Conservation (phyloP, 805 yeast genomes). For the Hanseniaspora lachancei region DNA sequence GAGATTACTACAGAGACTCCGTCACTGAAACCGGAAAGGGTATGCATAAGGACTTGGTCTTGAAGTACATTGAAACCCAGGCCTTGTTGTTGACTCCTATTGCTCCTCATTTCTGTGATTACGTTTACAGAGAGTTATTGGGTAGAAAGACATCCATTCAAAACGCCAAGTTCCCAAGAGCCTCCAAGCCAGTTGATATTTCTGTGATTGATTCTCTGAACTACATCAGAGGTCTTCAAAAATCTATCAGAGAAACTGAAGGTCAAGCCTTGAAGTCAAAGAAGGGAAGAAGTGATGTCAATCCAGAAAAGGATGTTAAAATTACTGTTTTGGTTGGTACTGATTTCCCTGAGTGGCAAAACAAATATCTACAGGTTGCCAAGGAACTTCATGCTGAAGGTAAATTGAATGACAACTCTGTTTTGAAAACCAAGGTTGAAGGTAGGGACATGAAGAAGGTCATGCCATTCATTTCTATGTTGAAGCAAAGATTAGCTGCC, state of each 20-base stretch:
- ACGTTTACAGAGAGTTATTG: constrained; percentile 70
- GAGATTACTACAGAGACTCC: constrained; percentile 90
- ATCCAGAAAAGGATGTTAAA: constrained; percentile 56
- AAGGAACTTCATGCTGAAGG: constrained; percentile 58
- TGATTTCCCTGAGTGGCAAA: constrained; percentile 90
- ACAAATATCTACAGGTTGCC: constrained; percentile 64
- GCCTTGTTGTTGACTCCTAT: constrained; percentile 75
- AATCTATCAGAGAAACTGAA: constrained; percentile 87
- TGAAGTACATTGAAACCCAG: constrained; percentile 76
- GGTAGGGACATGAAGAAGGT: constrained; percentile 93
- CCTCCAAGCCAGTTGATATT: constrained; percentile 50
- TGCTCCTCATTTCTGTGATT: constrained; percentile 93
- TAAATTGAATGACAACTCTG: constrained; percentile 50
- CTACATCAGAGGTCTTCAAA: constrained; percentile 64
- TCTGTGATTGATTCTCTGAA: constrained; percentile 54
- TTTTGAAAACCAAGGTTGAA: constrained; percentile 47
- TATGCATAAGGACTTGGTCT: constrained; percentile 75
- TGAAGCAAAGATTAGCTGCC: constrained; percentile 61
- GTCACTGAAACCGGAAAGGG: constrained; percentile 26
- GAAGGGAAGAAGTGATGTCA: constrained; percentile 73
- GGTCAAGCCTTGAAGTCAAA: constrained; percentile 65
- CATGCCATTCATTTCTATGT: constrained; percentile 85
- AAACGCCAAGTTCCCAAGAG: constrained; percentile 66
- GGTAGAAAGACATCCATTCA: constrained; percentile 57
- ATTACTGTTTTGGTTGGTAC: constrained; percentile 62